A percentile compares a stretch with the other conserved stretches of the same genome.
Evolutionary conservation across 352 stramenopile genomes (phyloP).

Genomic region (Phytophthora palmivora): DNA sequence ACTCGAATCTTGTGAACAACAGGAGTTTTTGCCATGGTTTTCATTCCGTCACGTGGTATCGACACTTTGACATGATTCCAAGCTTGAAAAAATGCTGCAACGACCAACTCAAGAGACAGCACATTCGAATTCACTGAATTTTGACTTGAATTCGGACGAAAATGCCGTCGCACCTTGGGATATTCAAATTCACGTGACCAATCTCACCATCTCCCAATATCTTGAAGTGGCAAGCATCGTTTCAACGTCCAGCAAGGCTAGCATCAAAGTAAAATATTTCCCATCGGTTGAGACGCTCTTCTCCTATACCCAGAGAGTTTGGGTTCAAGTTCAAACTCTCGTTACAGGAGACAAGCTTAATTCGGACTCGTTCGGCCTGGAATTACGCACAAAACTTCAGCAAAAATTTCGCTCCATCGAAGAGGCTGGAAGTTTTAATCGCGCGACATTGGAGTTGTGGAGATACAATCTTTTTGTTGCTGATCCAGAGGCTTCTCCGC

Average conservation of each 20-base stretch:
- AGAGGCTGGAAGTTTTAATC: neutral
- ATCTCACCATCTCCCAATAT: neutral
- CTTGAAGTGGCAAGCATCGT: conserved; percentile 7
- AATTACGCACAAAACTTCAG: conserved; percentile 20
- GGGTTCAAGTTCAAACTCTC: conserved; percentile 6
- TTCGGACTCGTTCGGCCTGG: neutral
- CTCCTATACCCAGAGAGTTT: conserved; percentile 10
- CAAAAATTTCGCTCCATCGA: conserved; percentile 1
- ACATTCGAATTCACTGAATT: neutral
- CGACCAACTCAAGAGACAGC: neutral
- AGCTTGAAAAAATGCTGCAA: conserved; percentile 17
- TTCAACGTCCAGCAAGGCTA: conserved; percentile 3
- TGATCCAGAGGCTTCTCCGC: conserved; percentile 8
- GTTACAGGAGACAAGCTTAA: neutral
- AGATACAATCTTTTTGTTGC: conserved; percentile 33
- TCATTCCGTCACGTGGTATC: conserved; percentile 21
- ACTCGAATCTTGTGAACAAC: conserved; percentile 42
- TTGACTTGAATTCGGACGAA: neutral
- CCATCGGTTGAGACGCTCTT: conserved; percentile 25
- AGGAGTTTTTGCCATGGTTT: conserved; percentile 24
- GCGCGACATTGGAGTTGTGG: conserved; percentile 31
- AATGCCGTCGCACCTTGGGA: neutral
- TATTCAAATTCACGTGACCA: neutral
- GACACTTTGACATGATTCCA: conserved; percentile 9
- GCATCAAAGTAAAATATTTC: conserved; percentile 29